Evolutionary conservation across 1,284 basidiomycete species (phyloP), one percentile per base, ranked within the genome.

Genomic region (Entoloma clypeatum): DNA sequence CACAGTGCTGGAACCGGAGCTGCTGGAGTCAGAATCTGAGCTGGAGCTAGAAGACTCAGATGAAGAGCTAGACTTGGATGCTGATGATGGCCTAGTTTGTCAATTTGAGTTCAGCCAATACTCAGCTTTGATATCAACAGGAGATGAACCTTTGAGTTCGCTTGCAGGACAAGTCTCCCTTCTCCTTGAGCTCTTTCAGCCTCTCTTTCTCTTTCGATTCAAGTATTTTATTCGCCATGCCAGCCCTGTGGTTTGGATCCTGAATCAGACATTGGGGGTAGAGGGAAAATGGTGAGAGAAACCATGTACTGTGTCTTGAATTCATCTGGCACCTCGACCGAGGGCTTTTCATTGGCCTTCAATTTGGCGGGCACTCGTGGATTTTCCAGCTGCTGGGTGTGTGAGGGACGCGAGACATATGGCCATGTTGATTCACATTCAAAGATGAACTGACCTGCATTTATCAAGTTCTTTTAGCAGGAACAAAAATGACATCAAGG

Each of bases 391-490:
- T 80, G 74, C 53, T 86, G 72, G 2, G 86, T 87, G 33, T 86
- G 74, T 29, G 86, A 88, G 2, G 86, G 86, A 7, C 86, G 74
- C 11, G 81, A 77, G 30, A 89, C 69, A 57, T 89, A 90, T 18
- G 86, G 84, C 3, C 84, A 72, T 29, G 69, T 53, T 7, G 68
- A 68, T 60, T 86, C 88, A 71, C 86, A 90, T 62, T 89, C 73
- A 53, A 79, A 90, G 19, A 77, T 90, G 57, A 77, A 90, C 58
- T 89, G 86, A 0, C 86, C 86, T 85, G n/a, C n/a, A 50, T 29
- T 11, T n/a, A 36, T 16, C 30, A 19, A 5, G 36, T 10, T 14
- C n/a, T 28, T 22, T 36, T 14, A 36, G 16, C 28, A 11, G 6
- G 29, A 19, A 26, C 10, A 10, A 32, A 29, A 6, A 32, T 32